These are phyloP conservation scores for Marchantia paleacea DNA, from an alignment of 225 moss, liverwort and hornwort genomes.

Conservation along the genomic window DNA sequence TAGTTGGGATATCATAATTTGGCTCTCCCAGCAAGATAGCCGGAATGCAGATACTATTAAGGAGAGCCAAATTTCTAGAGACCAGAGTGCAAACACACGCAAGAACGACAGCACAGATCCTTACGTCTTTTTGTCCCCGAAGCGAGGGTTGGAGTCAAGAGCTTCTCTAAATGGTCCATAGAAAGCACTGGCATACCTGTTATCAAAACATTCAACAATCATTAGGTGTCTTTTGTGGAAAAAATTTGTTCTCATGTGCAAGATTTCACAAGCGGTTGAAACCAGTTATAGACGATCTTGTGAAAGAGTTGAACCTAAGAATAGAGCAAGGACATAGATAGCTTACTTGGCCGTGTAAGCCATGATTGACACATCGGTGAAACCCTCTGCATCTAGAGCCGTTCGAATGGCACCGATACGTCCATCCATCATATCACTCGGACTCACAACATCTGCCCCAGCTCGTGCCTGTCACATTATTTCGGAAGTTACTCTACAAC, in stretches of 20 bases:
- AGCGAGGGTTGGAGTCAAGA: slow-evolving; percentile 93
- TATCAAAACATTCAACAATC: not conserved
- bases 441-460: slow-evolving; percentile 98
- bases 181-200: slow-evolving; percentile 97
- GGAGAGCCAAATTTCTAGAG: no score
- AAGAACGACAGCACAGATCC: not conserved
- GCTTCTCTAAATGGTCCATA: slow-evolving; percentile 99
- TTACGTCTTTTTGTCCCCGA: slow-evolving; percentile 98
- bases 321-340: not conserved
- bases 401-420: slow-evolving; percentile 90
- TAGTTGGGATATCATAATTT: not conserved
- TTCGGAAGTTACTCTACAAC: not conserved
- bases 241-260: no score
- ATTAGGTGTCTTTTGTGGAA: not conserved
- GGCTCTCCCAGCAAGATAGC: not conserved
- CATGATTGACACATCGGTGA: slow-evolving; percentile 93
- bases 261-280: no score
- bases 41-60: not conserved
- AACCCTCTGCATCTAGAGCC: slow-evolving; percentile 85
- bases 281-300: not conserved
- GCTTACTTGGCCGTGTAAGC: slow-evolving; percentile 97
- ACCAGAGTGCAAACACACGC: not conserved
- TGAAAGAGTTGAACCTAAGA: not conserved
- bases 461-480: slow-evolving; percentile 67
- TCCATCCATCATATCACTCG: slow-evolving; percentile 99